These are phyloP conservation scores for Hypericum androsaemum DNA, from an alignment of 345 rosid genomes.

Conservation along the genomic window DNA sequence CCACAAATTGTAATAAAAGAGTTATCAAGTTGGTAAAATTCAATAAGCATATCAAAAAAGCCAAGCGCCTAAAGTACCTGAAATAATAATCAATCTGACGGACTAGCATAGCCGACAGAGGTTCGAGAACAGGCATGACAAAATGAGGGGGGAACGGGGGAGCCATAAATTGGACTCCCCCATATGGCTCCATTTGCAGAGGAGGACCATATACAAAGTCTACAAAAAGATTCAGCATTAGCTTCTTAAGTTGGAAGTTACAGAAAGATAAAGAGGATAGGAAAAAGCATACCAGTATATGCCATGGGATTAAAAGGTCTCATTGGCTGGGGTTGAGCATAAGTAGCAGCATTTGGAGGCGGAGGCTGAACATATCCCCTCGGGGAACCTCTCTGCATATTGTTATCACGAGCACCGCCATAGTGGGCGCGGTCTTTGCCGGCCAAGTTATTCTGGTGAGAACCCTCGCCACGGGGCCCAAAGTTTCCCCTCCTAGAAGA, in stretches of 20 bases:
- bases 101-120: slow-evolving; percentile 26
- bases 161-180: slow-evolving; percentile 29
- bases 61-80: slow-evolving; percentile 27
- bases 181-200: slow-evolving; percentile 32
- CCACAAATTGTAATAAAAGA: not conserved
- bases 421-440: too few species aligned
- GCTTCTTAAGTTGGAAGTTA: not conserved
- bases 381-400: too few species aligned
- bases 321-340: too few species aligned
- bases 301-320: too few species aligned
- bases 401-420: too few species aligned
- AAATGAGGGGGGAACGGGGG: slow-evolving; percentile 25
- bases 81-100: slow-evolving; percentile 58
- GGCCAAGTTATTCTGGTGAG: too few species aligned
- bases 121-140: slow-evolving; percentile 27
- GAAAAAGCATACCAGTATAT: slow-evolving; percentile 5
- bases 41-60: not conserved
- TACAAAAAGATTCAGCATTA: slow-evolving; percentile 16
- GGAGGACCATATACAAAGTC: slow-evolving; percentile 28
- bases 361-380: too few species aligned
- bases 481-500: slow-evolving; percentile 38
- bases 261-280: not conserved
- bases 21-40: not conserved
- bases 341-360: too few species aligned
- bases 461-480: slow-evolving; percentile 11